Evolutionary conservation across 768 basidiomycete species (phyloP), one percentile per base, ranked within the genome.

Genomic region (Lactarius sanguifluus): DNA sequence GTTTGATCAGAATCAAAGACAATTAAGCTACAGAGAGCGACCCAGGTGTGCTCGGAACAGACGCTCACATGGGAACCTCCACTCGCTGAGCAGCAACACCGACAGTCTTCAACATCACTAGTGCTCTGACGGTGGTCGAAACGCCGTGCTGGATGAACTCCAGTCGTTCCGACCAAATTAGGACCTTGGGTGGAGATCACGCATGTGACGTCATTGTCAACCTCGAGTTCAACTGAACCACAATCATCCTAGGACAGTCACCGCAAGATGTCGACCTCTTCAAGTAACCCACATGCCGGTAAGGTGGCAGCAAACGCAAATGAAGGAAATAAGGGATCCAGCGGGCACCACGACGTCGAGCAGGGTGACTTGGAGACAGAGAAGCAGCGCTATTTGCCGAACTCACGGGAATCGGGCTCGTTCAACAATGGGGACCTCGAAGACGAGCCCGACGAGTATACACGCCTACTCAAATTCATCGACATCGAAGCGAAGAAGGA

Each of bases 381-480:
- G 50, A 64, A 59, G n/a, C 56, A 61, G 23, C 67, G 66, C 28
- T 41, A 28, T 40, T 61, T 56, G 34, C 59, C 63, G 34, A 61
- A 52, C 45, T 34, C 45, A 5, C 56, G 59, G 41, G 47, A 57
- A 25, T 32, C 34, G 13, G 54, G 40, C 25, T 15, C 34, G 20
- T n/a, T 25, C 32, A 38, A 38, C 34, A 28, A 63, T 2, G 66
- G 47, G 32, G 41, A 61, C 23, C 62, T 64, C n/a, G 64, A 61
- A 43, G 34, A 59, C 12, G 64, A 71, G 45, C 8, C 40, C 15
- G 70, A 71, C 54, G 70, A 71, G 65, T 71, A 71, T 45, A 47
- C 43, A n/a, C 69, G 64, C 58, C 62, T 71, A 9, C 64, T 71
- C 57, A 69, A 71, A 59, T 71, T 56, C 41, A 64, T 71, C 47